phyloP scores from a whole-genome alignment of 2,329 filamentous ascomycete genomes.

The Microsporum canis region DNA sequence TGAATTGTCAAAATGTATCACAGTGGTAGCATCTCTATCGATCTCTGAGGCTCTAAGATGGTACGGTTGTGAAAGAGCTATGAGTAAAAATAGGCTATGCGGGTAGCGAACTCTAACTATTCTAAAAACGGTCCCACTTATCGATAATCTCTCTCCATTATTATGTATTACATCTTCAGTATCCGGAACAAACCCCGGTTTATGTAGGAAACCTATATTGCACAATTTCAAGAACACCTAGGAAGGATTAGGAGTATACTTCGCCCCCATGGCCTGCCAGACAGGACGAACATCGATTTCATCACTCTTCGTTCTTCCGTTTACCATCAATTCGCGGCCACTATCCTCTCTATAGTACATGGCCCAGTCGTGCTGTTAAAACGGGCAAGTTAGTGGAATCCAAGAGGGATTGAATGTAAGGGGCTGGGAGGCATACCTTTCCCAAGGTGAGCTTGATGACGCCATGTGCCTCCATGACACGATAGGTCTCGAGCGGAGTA shows the following conservation, averaged over 20 bases:
- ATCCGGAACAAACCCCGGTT: too few relatives aligned
- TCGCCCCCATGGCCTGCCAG: background rate
- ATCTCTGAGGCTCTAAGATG: too few relatives aligned
- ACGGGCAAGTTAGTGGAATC: background rate
- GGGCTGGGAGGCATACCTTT: constrained; percentile 28
- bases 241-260: background rate
- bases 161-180: too few relatives aligned
- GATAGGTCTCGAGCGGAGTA: constrained; percentile 32
- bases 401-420: background rate
- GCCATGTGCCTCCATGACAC: constrained; percentile 37
- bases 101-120: background rate
- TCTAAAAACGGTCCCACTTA: too few relatives aligned
- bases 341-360: constrained; percentile 5
- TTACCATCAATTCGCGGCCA: constrained; percentile 6
- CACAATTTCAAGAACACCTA: background rate
- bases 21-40: too few relatives aligned
- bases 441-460: constrained; percentile 46
- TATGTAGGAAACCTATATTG: too few relatives aligned
- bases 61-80: too few relatives aligned
- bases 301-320: background rate
- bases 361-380: constrained; percentile 1
- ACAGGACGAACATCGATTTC: background rate
- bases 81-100: background rate
- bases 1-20: too few relatives aligned
- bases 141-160: too few relatives aligned